Evolutionary conservation across 2,329 filamentous ascomycete genomes (phyloP), one percentile per base, ranked within the genome.

Genomic region (Alternaria postmessia): DNA sequence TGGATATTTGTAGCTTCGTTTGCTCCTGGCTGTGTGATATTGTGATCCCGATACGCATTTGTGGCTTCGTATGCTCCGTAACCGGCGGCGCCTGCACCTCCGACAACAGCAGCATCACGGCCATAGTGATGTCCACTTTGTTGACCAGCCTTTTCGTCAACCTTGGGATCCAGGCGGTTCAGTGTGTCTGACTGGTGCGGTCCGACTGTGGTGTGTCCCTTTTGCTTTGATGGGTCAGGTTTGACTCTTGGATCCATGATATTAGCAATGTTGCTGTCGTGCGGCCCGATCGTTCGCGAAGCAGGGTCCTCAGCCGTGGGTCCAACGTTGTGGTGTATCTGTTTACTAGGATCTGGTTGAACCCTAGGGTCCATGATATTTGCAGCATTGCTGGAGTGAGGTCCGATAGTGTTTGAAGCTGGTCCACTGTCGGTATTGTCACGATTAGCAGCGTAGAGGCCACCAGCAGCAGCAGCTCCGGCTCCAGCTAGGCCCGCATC

Each of bases 291-390:
- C 11, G 72, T 75, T 36, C 62, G 67, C 3, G 68, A 65, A 2
- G 73, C 71, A 9, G 71, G 72, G 52, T 70, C 72, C 30, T 70
- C 65, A 7, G 63, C 18, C 4, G 68, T 70, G 0, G 70, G 54
- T 24, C 63, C 65, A 34, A 71, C 56, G 7, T 66, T 61, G 16
- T 68, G 70, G 32, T 71, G 66, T 46, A 64, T 67, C 26, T 68
- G 66, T 7, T 66, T 39, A 48, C 47, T 54, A 14, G 66, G 66
- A n/a, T 69, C 61, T 18, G 69, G 67, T 28, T 71, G 67, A 16
- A 68, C 67, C 26, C 64, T 51, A 26, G 79, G 78, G 39, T 80
- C 79, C 9, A 80, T 65, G 32, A 66, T 56, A 57, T 78, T 78
- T 2, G 70, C 75, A 12, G 65, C 65, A 38, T 75, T 73, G 54